Conservation (phyloP, 208 protist genomes). For the Wallacemonas collosoma region DNA sequence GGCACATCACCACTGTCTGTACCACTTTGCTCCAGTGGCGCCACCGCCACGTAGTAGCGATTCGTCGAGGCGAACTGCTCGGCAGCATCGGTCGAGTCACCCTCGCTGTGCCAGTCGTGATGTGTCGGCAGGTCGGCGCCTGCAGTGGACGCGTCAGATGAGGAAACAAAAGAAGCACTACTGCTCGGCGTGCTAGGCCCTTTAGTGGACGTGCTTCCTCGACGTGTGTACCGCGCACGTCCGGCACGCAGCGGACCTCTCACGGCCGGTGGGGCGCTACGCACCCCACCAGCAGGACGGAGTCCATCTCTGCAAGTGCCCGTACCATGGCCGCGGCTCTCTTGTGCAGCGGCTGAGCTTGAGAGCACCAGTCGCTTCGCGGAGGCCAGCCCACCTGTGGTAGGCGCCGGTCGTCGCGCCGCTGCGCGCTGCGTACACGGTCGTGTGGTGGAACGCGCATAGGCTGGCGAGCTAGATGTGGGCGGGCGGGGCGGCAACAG, state of each 20-base stretch:
- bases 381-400: not conserved
- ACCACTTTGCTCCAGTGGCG: not conserved
- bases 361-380: not conserved
- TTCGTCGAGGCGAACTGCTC: constrained; percentile 3
- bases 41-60: constrained; percentile 7
- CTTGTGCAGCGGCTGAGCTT: too few relatives aligned
- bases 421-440: not conserved
- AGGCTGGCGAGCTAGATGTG: not conserved
- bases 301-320: too few relatives aligned
- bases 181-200: not conserved
- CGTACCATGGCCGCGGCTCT: not conserved
- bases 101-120: not conserved
- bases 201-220: not conserved
- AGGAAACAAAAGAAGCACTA: constrained; percentile 12
- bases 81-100: not conserved
- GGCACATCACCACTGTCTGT: not conserved
- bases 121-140: not conserved
- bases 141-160: not conserved
- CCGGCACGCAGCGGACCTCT: not conserved
- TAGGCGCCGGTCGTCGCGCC: not conserved
- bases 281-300: not conserved
- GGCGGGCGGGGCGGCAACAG: constrained; percentile 11
- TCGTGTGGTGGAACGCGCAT: not conserved
- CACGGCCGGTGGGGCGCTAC: not conserved
- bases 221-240: constrained; percentile 1